Conservation (phyloP, 768 basidiomycete genomes). For the Cystofilobasidium ferigula region DNA sequence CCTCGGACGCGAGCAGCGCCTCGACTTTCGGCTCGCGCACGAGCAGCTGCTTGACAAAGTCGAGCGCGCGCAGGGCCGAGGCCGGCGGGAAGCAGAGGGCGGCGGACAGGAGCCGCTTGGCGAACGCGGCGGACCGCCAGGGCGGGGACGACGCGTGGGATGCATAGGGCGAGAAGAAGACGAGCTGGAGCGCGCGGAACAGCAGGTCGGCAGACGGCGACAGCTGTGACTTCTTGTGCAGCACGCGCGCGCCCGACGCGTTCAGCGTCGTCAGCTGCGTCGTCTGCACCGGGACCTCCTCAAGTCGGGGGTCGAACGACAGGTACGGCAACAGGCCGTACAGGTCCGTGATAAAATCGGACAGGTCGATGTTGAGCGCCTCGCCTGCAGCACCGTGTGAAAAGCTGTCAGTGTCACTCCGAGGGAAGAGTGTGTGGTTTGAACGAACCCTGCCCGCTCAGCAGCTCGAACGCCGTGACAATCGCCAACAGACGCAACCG, state of each 20-base stretch:
- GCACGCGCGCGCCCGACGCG: slow-evolving; percentile 27
- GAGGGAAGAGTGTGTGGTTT: slow-evolving; percentile 19
- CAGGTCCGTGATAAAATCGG: slow-evolving; percentile 71
- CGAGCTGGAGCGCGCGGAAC: slow-evolving; percentile 70
- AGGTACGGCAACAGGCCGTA: slow-evolving; percentile 72
- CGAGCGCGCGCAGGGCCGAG: slow-evolving; percentile 55
- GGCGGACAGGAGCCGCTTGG: slow-evolving; percentile 76
- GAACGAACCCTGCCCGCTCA: slow-evolving; percentile 78
- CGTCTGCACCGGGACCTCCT: slow-evolving; percentile 43
- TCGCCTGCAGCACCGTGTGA: slow-evolving; percentile 53
- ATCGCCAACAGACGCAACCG: slow-evolving; percentile 60
- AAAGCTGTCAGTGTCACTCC: background rate
- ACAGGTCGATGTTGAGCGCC: slow-evolving; percentile 90
- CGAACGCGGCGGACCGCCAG: slow-evolving; percentile 78
- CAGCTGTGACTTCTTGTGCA: slow-evolving; percentile 29
- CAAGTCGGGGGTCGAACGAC: slow-evolving; percentile 55
- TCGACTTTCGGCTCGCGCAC: slow-evolving; percentile 69
- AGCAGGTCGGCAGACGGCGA: slow-evolving; percentile 48
- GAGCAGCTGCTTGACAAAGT: slow-evolving; percentile 61
- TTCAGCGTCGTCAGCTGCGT: slow-evolving; percentile 27
- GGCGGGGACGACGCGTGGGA: slow-evolving; percentile 48
- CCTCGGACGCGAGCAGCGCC: slow-evolving; percentile 74
- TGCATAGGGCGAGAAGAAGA: slow-evolving; percentile 62
- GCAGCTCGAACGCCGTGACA: slow-evolving; percentile 90
- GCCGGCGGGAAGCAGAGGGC: slow-evolving; percentile 69